Evolutionary conservation across 2,329 filamentous ascomycete genomes (phyloP), one percentile per base, ranked within the genome.

Genomic region (Phaeosphaeria sp.): DNA sequence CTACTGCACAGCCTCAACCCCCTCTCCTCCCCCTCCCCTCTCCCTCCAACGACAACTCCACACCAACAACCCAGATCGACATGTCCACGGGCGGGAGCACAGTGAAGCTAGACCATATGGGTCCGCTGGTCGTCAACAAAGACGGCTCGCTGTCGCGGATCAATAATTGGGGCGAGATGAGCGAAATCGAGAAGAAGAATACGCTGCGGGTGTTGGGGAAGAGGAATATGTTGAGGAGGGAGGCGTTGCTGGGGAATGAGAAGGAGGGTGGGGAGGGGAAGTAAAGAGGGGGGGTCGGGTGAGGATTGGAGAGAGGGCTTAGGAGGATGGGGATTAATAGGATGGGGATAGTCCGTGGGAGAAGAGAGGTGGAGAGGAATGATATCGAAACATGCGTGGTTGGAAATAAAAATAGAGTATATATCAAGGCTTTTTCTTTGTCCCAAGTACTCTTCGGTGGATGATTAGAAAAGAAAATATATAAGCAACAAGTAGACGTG

Each of bases 131-230:
- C 1, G 87, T 93, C 53, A 90, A 92, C 74, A 80, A 82, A 59
- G 89, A 93, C 74, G 91, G 91, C 20, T 88, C 88, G 8, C 75
- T 92, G 65, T 87, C 87, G 55, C 84, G 90, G 33, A 90, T 93
- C 66, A 78, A 83, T 36, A 93, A 93, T 74, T 93, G 90, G 90
- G 81, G 79, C 8, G 80, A 87, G 63, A 92, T 93, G 90, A 84
- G 85, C 2, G 86, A 87, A 24, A 82, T 87, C 6, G 90, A 93
- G 81, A 83, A 81, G 73, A 77, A 85, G 72, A 90, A 87, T 68
- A 91, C 90, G 39, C 63, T 92, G 72, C 81, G 87, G 46, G 78
- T 92, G 48, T 71, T 93, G 65, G 86, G 86, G 9, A 89, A 86
- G 81, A 81, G 91, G 71, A 93, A 93, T 72, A 82, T 88, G 78